Base-by-base conservation (phyloP, 1,284 basidiomycete species). In the Porogramme epimiltina region DNA sequence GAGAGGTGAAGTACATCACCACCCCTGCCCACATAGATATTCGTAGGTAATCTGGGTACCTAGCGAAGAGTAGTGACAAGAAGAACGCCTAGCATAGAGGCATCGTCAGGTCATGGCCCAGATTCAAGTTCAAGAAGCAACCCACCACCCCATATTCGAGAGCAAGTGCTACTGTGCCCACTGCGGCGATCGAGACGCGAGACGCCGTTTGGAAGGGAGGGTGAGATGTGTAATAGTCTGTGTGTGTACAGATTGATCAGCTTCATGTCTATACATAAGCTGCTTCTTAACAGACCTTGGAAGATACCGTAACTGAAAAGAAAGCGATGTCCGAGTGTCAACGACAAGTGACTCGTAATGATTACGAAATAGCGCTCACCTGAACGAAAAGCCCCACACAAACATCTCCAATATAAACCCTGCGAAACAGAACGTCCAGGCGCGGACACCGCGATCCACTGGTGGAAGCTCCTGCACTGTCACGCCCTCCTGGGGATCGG, bases 1-100 rank as follows among this genome's bases (percentile, higher is more conserved):
- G 48, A 4, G 55, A 62, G 4, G 37, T 28, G 19, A 55, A 58
- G 42, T 61, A 56, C 15, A 62, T 44, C 16, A 25, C 42, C 4
- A 67, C 46, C 2, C 61, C 61, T 4, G 47, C 22, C 59, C 62
- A 61, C 55, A 67, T 63, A 25, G 56, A 58, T 16, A 43, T 33
- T 26, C 52, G 50, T 3, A 63, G 45, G 18, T 55, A 53, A 26
- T 65, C 63, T 1, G 62, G 66, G 39, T 61, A 65, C 11, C 60
- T 64, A 22, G 53, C 52, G 20, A 61, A 58, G 19, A 63, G 40
- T n/a, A 64, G 55, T 4, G 61, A 59, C 3, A 67, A 49, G 6
- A 56, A 54, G 8, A 66, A 20, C 1, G 51, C 52, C 64, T 66
- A 43, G 13, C 20, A 15, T 8, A 31, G 8, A 6, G 28, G 13